Conservation (phyloP, 2,329 filamentous ascomycete genomes). For the Penicillium janthinellum region DNA sequence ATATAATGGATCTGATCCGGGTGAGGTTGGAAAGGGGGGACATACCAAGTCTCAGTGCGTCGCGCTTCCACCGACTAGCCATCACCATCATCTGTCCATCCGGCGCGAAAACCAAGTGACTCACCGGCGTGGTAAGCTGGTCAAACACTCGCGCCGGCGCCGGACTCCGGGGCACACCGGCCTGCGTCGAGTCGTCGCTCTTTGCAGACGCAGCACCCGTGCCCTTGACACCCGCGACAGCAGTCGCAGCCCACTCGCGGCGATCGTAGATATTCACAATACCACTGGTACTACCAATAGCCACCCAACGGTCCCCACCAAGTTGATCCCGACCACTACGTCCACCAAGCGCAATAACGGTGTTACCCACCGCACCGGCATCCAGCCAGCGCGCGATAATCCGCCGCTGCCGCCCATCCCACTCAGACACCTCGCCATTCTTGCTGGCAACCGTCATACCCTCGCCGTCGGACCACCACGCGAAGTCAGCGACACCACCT, state of each 20-base stretch:
- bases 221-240: slow-evolving; percentile 33
- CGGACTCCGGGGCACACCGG: slow-evolving; percentile 65
- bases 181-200: slow-evolving; percentile 31
- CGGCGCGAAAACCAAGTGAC: slow-evolving; percentile 75
- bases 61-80: slow-evolving; percentile 82
- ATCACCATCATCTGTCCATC: slow-evolving; percentile 90
- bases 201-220: slow-evolving; percentile 9
- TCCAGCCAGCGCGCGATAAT: slow-evolving; percentile 86
- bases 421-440: slow-evolving; percentile 89
- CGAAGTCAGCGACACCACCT: slow-evolving; percentile 85
- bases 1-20: too few species aligned
- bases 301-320: slow-evolving; percentile 86
- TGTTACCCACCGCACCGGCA: slow-evolving; percentile 84
- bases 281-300: slow-evolving; percentile 80
- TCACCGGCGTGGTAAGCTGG: slow-evolving; percentile 84
- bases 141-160: slow-evolving; percentile 74
- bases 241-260: slow-evolving; percentile 57
- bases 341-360: slow-evolving; percentile 74
- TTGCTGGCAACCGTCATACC: slow-evolving; percentile 82
- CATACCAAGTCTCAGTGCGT: slow-evolving; percentile 71
- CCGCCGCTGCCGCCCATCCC: slow-evolving; percentile 67
- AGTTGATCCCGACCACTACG: slow-evolving; percentile 41
- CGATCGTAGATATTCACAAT: slow-evolving; percentile 95
- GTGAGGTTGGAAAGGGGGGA: background rate
- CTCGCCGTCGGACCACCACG: slow-evolving; percentile 85